These are phyloP conservation scores for Penicillium psychrofluorescens DNA, from an alignment of 495 filamentous ascomycete genomes.

Conservation along the genomic window DNA sequence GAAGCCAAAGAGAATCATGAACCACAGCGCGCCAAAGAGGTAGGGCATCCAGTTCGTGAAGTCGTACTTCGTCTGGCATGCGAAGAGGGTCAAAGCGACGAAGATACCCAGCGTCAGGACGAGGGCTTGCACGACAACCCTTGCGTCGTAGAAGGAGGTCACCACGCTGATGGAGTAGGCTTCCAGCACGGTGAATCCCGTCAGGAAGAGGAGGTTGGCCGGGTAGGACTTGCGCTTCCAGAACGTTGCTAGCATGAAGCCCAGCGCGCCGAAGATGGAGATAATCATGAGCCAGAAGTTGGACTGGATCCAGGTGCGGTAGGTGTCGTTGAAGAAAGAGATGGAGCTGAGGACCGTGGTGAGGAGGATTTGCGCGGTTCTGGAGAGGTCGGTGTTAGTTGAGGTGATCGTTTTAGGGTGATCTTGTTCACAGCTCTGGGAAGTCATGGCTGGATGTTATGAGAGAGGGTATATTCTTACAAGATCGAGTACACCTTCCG, in stretches of 20 bases:
- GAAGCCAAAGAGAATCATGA: slow-evolving; percentile 85
- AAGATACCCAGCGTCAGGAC: slow-evolving; percentile 90
- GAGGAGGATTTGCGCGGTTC: slow-evolving; percentile 78
- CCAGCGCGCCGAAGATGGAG: slow-evolving; percentile 72
- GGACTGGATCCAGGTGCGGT: slow-evolving; percentile 81
- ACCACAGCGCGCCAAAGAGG: slow-evolving; percentile 85
- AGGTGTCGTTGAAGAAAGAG: slow-evolving; percentile 72
- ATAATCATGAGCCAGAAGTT: slow-evolving; percentile 80
- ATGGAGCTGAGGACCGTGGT: slow-evolving; percentile 76
- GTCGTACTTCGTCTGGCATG: slow-evolving; percentile 97
- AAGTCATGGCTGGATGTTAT: neutral
- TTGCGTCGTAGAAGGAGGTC: slow-evolving; percentile 74
- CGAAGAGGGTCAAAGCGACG: slow-evolving; percentile 84
- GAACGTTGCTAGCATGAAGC: slow-evolving; percentile 80
- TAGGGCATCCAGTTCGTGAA: slow-evolving; percentile 96
- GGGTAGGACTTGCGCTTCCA: slow-evolving; percentile 99
- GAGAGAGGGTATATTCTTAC: slow-evolving; percentile 32
- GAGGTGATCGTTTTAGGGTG: too few species aligned
- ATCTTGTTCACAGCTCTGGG: neutral
- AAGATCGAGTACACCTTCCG: slow-evolving; percentile 87
- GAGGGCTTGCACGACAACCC: slow-evolving; percentile 83
- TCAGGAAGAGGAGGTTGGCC: slow-evolving; percentile 86
- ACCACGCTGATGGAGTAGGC: slow-evolving; percentile 91
- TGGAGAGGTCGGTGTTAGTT: slow-evolving; percentile 22
- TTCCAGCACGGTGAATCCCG: slow-evolving; percentile 84